Evolutionary conservation across 768 basidiomycete species (phyloP).

Genomic region (Pisolithus microcarpus): DNA sequence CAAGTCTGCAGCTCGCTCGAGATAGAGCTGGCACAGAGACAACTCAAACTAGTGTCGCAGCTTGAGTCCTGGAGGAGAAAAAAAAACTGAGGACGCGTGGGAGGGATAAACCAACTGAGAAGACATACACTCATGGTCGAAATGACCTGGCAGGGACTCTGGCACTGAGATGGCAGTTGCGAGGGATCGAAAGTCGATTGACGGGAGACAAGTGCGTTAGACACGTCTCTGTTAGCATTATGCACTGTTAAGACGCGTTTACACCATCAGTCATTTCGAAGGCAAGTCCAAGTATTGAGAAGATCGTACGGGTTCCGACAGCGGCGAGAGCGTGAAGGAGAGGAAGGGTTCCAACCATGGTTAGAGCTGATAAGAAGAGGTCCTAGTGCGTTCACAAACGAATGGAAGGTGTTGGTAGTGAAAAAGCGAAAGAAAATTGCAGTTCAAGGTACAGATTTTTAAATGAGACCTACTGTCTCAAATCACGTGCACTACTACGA

Average conservation of each 20-base stretch:
- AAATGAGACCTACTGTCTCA: too few species aligned
- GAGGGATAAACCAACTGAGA: neutral
- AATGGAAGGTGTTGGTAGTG: too few species aligned
- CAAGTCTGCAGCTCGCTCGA: conserved; percentile 12
- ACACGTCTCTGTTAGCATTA: neutral
- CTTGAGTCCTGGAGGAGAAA: neutral
- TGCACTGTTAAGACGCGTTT: neutral
- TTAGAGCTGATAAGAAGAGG: neutral
- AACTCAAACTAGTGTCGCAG: conserved; percentile 5
- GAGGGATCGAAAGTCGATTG: conserved; percentile 8
- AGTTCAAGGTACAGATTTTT: too few species aligned
- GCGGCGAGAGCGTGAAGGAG: neutral
- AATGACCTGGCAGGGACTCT: conserved; percentile 15
- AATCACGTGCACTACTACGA: too few species aligned
- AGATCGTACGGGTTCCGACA: neutral
- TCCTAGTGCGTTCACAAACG: too few species aligned
- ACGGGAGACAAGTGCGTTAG: conserved; percentile 14
- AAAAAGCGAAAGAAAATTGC: too few species aligned
- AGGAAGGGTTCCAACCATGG: neutral
- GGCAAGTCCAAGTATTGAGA: neutral
- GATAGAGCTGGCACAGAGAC: conserved; percentile 10
- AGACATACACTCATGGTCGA: conserved; percentile 13
- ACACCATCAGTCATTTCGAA: neutral
- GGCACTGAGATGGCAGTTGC: conserved; percentile 13
- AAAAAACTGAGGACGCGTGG: neutral